Evolutionary conservation across 108 stramenopile genomes (phyloP), one percentile per base, ranked within the genome.

Genomic region (Fistulifera pelliculosa): DNA sequence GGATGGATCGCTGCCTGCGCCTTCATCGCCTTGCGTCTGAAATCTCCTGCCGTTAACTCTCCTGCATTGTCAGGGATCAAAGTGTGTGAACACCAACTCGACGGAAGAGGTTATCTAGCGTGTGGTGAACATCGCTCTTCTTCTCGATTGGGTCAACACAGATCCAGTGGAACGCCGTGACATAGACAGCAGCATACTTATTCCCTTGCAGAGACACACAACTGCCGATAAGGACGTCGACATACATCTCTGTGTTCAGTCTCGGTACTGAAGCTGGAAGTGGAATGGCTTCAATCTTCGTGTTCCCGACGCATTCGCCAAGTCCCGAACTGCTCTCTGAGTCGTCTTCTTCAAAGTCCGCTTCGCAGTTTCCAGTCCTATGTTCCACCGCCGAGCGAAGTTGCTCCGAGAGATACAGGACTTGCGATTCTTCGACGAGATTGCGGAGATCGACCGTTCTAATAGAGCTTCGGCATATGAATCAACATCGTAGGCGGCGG

Each of bases 41-140:
- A 72, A 2, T 62, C 60, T 11, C 58, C 66, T 2, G 25, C 41
- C 0, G 38, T 31, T 8, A 54, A 57, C 45, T 76, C 75, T 17
- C 51, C 43, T 0, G 69, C 60, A 41, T 52, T 44, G 44, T 75
- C 69, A 14, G 44, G 15, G 14, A 76, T 56, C 54, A 77, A 47
- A 0, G 25, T 38, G 1, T 13, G 27, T n/a, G 71, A 0, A 77
- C 64, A 0, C 76, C 76, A 18, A 49, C 61, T 0, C 45, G 10
- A 10, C 15, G 18, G 38, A 69, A 69, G n/a, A 76, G 38, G 3
- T 45, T 15, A 1, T 40, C 50, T 5, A 73, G 47, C 15, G 68
- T 53, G 22, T 69, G 26, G 38, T 65, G 64, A 1, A 63, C 71
- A 14, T 73, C 56, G 22, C 48, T 26, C 18, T 62, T 61, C 26